Base-by-base conservation (phyloP, 1,139 yeast genomes). In the Yamadazyma atlantica region DNA sequence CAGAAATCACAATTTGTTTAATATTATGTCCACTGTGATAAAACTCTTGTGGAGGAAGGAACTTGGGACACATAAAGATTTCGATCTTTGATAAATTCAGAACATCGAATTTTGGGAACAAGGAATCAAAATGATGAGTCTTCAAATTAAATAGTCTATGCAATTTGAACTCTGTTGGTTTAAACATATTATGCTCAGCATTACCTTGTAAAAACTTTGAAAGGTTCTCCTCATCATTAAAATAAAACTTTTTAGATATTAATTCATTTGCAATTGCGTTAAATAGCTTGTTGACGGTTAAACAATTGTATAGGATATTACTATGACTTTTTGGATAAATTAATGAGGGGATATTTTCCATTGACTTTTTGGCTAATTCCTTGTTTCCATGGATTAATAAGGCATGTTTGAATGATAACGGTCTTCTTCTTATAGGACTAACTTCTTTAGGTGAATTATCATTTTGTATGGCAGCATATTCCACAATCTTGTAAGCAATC, bases 1-100 rank as follows among this genome's bases (percentile, higher is more conserved):
- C 97, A 1, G 97, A 94, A 10, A 90, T 64, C 2, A 81, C 71
- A 29, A 90, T 60, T 42, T 75, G 77, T 44, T 74, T 72, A 40
- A 89, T 60, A n/a, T 59, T 57, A 10, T 57, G 48, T 4, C 62
- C 59, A 29, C 46, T 19, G 67, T 62, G 11, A 67, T 66, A 51
- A 70, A 73, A 55, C 65, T 73, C 43, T 4, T 62, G 49, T 0
- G 77, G 71, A 1, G 96, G 96, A 3, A 73, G 53, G 25, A 86
- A 57, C 38, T 71, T 70, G 3, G 96, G 94, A 55, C 96, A 89
- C 57, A 90, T 84, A 60, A 85, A 88, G 48, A 89, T 69, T 57
- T 89, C 96, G 29, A 90, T 66, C 82, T 85, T 77, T 43, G 70
- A 66, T 34, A 89, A 58, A 27, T 71, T 64, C 4, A 72, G 66